Evolutionary conservation across 768 basidiomycete species (phyloP), one percentile per base, ranked within the genome.

Genomic region (Tricholoma sp.): DNA sequence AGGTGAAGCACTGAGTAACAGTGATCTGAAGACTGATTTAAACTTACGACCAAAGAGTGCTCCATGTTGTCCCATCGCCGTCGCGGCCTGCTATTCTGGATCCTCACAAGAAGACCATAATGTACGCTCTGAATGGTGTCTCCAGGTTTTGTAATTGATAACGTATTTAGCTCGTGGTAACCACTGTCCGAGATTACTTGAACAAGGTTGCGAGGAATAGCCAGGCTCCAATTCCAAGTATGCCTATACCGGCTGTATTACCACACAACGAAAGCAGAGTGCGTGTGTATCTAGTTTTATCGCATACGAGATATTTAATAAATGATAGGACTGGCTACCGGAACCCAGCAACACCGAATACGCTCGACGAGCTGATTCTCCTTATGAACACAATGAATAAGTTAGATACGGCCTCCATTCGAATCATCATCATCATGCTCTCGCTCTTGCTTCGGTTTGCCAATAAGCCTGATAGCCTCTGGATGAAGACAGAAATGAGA

Each of bases 101-200:
- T 89, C 89, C 42, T 88, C 86, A 47, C 77, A 82, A 54, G 90
- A 92, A 55, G 90, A 92, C 67, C 90, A 92, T 63, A 80, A 76
- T 57, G 89, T 92, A 63, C 55, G 86, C 13, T 42, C 33, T 12
- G n/a, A 20, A 2, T 17, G 29, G 20, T 12, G 3, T 48, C 44
- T 5, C 44, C n/a, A 24, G 9, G 39, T 18, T 2, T 53, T 6
- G 32, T 10, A 28, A n/a, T 36, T 6, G 12, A 17, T 11, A n/a
- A 11, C 34, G 13, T 37, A 49, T 49, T 5, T 55, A 90, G 88
- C 75, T 89, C 52, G 80, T 89, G 11, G 77, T 81, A 4, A 81
- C 73, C 1, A 81, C 86, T 1, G 72, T 91, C 53, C 78, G 85
- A 15, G 89, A 90, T 63, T 91, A 86, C 62, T 61, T 90, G 63